Evolutionary conservation across 1,139 yeast genomes (phyloP), one percentile per base, ranked within the genome.

Genomic region (Magnusiomyces sp.): DNA sequence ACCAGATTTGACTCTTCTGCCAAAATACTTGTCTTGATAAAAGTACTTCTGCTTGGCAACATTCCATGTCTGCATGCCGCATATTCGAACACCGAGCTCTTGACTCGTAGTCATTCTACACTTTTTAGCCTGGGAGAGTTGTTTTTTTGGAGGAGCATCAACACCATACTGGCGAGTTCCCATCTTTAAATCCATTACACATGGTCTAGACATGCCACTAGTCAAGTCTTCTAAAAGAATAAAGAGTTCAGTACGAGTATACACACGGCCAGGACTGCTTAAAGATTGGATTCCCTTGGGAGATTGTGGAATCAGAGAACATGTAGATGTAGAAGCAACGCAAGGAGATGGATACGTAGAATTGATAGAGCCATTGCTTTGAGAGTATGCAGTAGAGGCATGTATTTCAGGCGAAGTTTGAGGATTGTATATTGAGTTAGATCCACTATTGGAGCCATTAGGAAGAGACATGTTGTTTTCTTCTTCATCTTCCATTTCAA

Each of bases 131-230:
- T 94, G 98, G 0, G 96, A 86, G 50, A 69, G 65, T 62, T 83
- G 87, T 67, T 94, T 94, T 50, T 79, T 71, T 13, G 69, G 66
- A 9, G 75, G 74, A 0, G 97, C 97, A 58, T 88, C 95, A 14
- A 90, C 83, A n/a, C 99, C 98, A 60, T 92, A 92, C 66, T 94
- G 99, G 50, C 99, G 75, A 0, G 99, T 90, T 1, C 99, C 99
- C 97, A 94, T 92, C 64, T 94, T 94, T 58, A 94, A 73, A 67
- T 94, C 99, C 53, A 94, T 71, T 1, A 92, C 97, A 64, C 97
- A 89, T 0, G 98, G 97, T 54, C 76, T 77, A 34, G 68, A 71
- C 82, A 92, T 79, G 34, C 88, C 87, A 48, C 82, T 76, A 0
- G 97, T 90, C 50, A 94, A 70, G 67, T 94, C 99, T 62, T 94